Conservation (phyloP, 2,329 filamentous ascomycete genomes). For the Colletotrichum sp. region DNA sequence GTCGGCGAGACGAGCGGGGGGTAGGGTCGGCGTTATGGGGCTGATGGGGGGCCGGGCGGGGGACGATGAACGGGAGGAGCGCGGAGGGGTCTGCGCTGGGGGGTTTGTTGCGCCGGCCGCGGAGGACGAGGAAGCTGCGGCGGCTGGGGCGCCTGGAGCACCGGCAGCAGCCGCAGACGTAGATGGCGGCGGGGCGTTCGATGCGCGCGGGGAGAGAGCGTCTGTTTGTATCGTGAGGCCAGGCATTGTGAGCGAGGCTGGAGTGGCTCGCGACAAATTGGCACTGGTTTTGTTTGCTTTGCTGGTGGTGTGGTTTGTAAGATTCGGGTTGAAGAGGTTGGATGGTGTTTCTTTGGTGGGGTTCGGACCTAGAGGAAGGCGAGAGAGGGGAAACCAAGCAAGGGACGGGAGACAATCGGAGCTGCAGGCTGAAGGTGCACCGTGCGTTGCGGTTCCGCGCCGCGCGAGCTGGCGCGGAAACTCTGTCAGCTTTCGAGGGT, state of each 20-base stretch:
- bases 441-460: not conserved
- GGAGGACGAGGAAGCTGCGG: not conserved
- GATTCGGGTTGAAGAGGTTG: not conserved
- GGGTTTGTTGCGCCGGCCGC: not conserved
- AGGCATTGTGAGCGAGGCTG: slow-evolving; percentile 29
- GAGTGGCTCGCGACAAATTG: not conserved
- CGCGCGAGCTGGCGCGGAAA: not conserved
- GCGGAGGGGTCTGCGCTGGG: slow-evolving; percentile 13
- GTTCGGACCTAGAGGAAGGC: not conserved
- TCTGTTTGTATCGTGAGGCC: slow-evolving; percentile 32
- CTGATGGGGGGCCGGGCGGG: slow-evolving; percentile 57
- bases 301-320: not conserved
- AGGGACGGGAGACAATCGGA: not conserved
- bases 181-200: slow-evolving; percentile 22
- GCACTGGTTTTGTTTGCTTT: not conserved
- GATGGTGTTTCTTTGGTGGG: slow-evolving; percentile 8
- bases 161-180: not conserved
- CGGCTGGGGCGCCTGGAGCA: not conserved
- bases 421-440: slow-evolving; percentile 4
- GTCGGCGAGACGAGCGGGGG: slow-evolving; percentile 36
- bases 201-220: slow-evolving; percentile 22
- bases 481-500: slow-evolving; percentile 1
- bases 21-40: slow-evolving; percentile 58
- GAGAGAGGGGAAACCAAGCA: not conserved
- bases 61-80: slow-evolving; percentile 41